A percentile compares a stretch with the other conserved stretches of the same genome.
These are phyloP conservation scores for Saccharata proteae DNA, from an alignment of 2,329 filamentous ascomycete genomes.

Conservation along the genomic window DNA sequence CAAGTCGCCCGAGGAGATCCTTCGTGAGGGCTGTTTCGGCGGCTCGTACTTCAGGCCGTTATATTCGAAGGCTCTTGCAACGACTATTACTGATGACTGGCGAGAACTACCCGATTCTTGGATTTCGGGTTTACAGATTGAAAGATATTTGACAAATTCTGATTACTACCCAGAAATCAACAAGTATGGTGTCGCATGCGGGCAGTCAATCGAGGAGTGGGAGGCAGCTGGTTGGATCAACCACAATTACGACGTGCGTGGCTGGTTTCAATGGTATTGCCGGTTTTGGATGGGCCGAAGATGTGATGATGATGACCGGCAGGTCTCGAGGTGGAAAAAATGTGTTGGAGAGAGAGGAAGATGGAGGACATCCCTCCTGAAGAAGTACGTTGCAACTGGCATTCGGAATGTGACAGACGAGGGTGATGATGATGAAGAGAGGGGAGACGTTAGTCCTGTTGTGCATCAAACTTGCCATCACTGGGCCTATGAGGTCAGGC, in stretches of 20 bases:
- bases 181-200: slow-evolving; percentile 41
- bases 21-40: slow-evolving; percentile 41
- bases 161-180: slow-evolving; percentile 38
- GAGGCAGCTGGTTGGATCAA: slow-evolving; percentile 44
- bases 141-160: slow-evolving; percentile 27
- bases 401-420: slow-evolving; percentile 39
- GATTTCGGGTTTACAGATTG: slow-evolving; percentile 29
- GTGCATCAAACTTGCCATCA: slow-evolving; percentile 47
- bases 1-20: slow-evolving; percentile 40
- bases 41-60: slow-evolving; percentile 41
- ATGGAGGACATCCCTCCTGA: slow-evolving; percentile 40
- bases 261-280: slow-evolving; percentile 48
- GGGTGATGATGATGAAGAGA: slow-evolving; percentile 26
- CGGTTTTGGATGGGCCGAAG: slow-evolving; percentile 40
- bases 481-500: slow-evolving; percentile 42
- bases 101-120: slow-evolving; percentile 33
- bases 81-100: slow-evolving; percentile 35
- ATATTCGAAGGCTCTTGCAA: slow-evolving; percentile 30
- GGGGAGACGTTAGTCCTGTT: slow-evolving; percentile 38
- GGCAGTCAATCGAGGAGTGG: slow-evolving; percentile 44
- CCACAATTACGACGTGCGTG: slow-evolving; percentile 40
- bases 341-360: slow-evolving; percentile 41
- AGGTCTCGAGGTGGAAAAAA: slow-evolving; percentile 39
- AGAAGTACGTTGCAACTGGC: slow-evolving; percentile 37
- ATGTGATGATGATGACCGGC: slow-evolving; percentile 40